phyloP scores from a whole-genome alignment of 352 stramenopile species.

The Blastocystis sp. region DNA sequence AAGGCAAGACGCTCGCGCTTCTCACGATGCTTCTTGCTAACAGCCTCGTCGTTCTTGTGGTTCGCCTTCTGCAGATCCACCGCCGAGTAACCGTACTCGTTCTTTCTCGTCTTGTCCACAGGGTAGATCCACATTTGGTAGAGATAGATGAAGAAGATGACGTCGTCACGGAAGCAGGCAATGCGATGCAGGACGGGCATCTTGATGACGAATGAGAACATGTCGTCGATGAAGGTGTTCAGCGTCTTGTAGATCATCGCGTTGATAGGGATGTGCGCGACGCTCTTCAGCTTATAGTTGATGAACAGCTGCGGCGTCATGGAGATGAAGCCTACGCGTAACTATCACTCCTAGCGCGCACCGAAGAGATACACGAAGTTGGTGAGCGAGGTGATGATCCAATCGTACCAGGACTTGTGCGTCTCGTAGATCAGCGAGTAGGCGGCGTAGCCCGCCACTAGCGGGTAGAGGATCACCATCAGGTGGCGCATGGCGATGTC shows the following conservation, averaged over 20 bases:
- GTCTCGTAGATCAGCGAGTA: conserved; percentile 88
- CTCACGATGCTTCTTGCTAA: conserved; percentile 12
- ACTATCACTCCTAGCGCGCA: not conserved
- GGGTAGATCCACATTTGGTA: conserved; percentile 96
- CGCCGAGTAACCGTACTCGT: conserved; percentile 86
- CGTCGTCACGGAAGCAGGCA: conserved; percentile 94
- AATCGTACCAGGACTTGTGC: conserved; percentile 94
- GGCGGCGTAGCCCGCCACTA: conserved; percentile 87
- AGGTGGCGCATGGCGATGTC: conserved; percentile 77
- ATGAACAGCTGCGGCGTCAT: conserved; percentile 97
- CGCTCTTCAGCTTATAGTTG: conserved; percentile 95
- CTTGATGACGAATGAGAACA: conserved; percentile 93
- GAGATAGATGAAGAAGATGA: conserved; percentile 98
- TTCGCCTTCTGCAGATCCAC: conserved; percentile 73
- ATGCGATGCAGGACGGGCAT: conserved; percentile 96
- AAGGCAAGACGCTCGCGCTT: conserved; percentile 65
- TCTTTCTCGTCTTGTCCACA: conserved; percentile 84
- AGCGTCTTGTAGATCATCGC: conserved; percentile 95
- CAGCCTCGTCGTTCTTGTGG: conserved; percentile 17
- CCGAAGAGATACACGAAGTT: conserved; percentile 94
- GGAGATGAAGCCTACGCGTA: conserved; percentile 87
- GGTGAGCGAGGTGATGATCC: conserved; percentile 90
- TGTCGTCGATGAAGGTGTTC: conserved; percentile 95
- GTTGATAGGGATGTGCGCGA: conserved; percentile 88
- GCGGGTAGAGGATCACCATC: conserved; percentile 76